phyloP scores from a whole-genome alignment of 495 filamentous ascomycete species.

The Penicillium waksmanii region DNA sequence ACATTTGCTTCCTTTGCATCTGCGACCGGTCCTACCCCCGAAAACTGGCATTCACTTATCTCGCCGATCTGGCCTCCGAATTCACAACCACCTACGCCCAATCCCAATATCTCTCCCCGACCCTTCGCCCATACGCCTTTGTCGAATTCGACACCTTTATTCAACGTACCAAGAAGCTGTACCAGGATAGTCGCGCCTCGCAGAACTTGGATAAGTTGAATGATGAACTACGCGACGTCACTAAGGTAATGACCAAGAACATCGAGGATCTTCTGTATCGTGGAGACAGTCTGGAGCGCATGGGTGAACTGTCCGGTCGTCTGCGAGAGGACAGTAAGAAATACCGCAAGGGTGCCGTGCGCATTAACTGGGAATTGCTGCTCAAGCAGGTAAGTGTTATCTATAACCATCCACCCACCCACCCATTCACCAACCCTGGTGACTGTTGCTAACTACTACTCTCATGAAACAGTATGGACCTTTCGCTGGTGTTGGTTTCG shows the following conservation, averaged over 20 bases:
- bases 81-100: conserved; percentile 84
- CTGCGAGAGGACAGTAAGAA: conserved; percentile 91
- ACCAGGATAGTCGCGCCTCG: conserved; percentile 88
- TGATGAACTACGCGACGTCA: conserved; percentile 95
- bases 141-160: conserved; percentile 99
- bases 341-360: conserved; percentile 88
- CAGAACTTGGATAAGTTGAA: conserved; percentile 87
- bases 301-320: conserved; percentile 90
- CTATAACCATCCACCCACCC: not conserved
- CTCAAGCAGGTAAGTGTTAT: conserved; percentile 73
- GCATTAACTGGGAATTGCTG: conserved; percentile 98
- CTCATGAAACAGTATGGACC: conserved; percentile 71
- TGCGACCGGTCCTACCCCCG: conserved; percentile 93
- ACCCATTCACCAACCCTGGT: not conserved
- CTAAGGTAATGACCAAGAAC: conserved; percentile 99
- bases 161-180: conserved; percentile 86
- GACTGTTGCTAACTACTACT: conserved; percentile 25
- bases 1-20: conserved; percentile 89
- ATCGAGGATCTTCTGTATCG: conserved; percentile 97
- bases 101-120: conserved; percentile 70
- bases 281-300: conserved; percentile 91
- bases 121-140: conserved; percentile 89
- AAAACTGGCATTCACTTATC: conserved; percentile 98
- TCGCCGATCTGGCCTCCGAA: conserved; percentile 86
- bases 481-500: conserved; percentile 73